Conservation (phyloP, 805 yeast species). For the Spathaspora hagerdaliae region DNA sequence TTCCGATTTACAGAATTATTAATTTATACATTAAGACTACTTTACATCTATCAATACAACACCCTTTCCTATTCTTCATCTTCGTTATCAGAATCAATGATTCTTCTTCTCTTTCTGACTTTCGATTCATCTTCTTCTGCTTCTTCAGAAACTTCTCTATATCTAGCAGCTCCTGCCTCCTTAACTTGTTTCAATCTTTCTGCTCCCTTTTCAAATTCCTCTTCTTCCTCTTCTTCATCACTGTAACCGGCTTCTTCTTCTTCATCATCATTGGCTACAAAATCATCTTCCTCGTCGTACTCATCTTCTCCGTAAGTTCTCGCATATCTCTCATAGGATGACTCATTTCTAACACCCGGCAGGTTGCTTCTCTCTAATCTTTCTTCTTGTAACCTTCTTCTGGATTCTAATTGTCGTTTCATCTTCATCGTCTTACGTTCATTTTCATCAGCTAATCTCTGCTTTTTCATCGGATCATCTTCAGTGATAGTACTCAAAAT, state of each 20-base stretch:
- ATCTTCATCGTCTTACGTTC: slow-evolving; percentile 54
- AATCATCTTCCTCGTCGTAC: slow-evolving; percentile 36
- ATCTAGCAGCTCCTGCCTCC: slow-evolving; percentile 51
- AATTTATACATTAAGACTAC: too few species aligned
- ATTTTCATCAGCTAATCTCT: slow-evolving; percentile 62
- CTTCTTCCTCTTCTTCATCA: slow-evolving; percentile 29
- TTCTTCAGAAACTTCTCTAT: slow-evolving; percentile 18
- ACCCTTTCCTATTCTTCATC: not conserved
- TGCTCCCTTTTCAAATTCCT: slow-evolving; percentile 50
- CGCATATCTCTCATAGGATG: slow-evolving; percentile 37
- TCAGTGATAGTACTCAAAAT: slow-evolving; percentile 52
- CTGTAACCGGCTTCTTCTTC: slow-evolving; percentile 35
- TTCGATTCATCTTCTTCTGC: slow-evolving; percentile 27
- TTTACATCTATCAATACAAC: too few species aligned
- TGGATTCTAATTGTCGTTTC: slow-evolving; percentile 63
- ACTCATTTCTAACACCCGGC: slow-evolving; percentile 17
- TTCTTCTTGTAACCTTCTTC: slow-evolving; percentile 56
- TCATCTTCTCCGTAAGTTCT: slow-evolving; percentile 33
- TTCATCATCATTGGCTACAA: slow-evolving; percentile 42
- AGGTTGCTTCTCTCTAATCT: slow-evolving; percentile 46
- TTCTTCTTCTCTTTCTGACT: slow-evolving; percentile 43
- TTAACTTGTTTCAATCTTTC: slow-evolving; percentile 55
- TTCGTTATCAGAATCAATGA: slow-evolving; percentile 52
- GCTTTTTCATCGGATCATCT: slow-evolving; percentile 67
- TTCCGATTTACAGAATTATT: too few species aligned